Percentiles rank a stretch among this genome's conserved stretches.
These are phyloP conservation scores for Hemileccinum impolitum DNA, from an alignment of 768 basidiomycete species.

Conservation along the genomic window DNA sequence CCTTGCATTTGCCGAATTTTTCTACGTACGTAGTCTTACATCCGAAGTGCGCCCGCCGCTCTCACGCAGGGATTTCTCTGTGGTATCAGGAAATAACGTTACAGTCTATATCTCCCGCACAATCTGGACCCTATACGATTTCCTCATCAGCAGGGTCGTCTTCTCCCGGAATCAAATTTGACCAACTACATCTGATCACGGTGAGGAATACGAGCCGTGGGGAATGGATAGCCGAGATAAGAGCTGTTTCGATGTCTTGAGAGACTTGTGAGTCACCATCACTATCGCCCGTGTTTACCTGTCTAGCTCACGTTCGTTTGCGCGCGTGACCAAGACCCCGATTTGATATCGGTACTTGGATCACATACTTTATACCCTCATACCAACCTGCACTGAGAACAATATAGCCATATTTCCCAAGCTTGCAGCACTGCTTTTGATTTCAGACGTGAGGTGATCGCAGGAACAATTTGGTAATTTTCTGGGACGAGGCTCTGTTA, in stretches of 20 bases:
- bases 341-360: slow-evolving; percentile 3
- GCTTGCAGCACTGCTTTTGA: background rate
- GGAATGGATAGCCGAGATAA: slow-evolving; percentile 28
- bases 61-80: slow-evolving; percentile 2
- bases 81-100: slow-evolving; percentile 19
- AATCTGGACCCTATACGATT: slow-evolving; percentile 21
- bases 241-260: slow-evolving; percentile 18
- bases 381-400: background rate
- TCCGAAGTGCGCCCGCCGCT: background rate
- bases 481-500: too few relatives aligned
- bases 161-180: slow-evolving; percentile 19
- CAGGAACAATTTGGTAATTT: too few relatives aligned
- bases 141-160: slow-evolving; percentile 9
- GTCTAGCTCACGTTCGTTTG: background rate
- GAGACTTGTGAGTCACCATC: slow-evolving; percentile 7
- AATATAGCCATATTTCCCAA: slow-evolving; percentile 1
- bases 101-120: slow-evolving; percentile 5
- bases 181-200: slow-evolving; percentile 23
- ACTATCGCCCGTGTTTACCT: too few relatives aligned
- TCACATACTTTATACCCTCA: background rate
- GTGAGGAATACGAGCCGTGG: slow-evolving; percentile 27
- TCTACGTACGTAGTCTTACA: slow-evolving; percentile 21
- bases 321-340: background rate
- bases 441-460: too few relatives aligned
- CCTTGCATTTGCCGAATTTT: slow-evolving; percentile 29